Evolutionary conservation across 352 stramenopile species (phyloP), one percentile per base, ranked within the genome.

Genomic region (Globisporangium alternatum): DNA sequence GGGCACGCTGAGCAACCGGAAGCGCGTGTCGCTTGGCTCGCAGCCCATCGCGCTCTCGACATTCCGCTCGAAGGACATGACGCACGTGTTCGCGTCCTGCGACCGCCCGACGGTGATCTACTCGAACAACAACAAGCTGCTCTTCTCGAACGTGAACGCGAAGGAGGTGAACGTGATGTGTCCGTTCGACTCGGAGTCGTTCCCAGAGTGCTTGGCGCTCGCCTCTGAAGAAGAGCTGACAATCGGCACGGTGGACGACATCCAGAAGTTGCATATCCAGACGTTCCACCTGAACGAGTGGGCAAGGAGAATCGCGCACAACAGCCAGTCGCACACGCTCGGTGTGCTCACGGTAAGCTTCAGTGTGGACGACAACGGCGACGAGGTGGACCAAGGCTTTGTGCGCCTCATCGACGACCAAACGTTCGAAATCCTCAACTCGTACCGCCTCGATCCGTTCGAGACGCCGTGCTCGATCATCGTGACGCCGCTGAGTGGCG

Each of bases 221-320:
- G 93, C 96, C 5, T 98, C 97, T 10, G 96, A 99, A 70, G 88
- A 90, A 61, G 93, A 95, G 56, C 72, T 99, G 25, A 96, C 91
- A 5, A 97, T 99, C 53, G 97, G 97, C 35, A 98, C 94, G 4
- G 98, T 99, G 45, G 97, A 99, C 69, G 93, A 99, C 69, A 99
- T 99, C 68, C 96, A 99, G 69, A 99, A 99, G 69, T 86, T 99
- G 41, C 97, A 99, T 78, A 98, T 99, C 54, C 96, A 98, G 62
- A 98, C 96, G 37, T 95, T 97, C 63, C 91, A 88, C 58, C 69
- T 99, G 17, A 93, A 96, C 37, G 96, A 98, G 75, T 96, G 91
- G 73, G 94, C 96, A 2, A 89, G 95, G 28, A 80, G 92, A 62
- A 97, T 99, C 67, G 84, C 90, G n/a, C 85, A 97, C 59, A 86